phyloP scores from a whole-genome alignment of 768 basidiomycete species.

The Serendipita vermifera region DNA sequence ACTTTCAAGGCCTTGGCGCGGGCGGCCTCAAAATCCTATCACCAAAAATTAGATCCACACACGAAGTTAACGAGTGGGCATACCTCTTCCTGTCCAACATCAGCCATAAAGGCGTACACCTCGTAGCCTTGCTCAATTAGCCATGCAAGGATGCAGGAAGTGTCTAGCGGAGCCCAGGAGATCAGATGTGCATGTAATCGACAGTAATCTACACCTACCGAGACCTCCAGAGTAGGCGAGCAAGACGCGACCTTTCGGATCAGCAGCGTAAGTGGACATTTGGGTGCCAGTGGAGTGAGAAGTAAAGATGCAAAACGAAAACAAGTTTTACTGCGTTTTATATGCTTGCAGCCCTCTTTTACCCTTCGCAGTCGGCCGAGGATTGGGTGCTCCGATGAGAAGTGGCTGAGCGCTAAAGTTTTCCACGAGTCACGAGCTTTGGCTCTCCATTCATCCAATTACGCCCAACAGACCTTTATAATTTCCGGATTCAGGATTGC shows the following conservation, averaged over 20 bases:
- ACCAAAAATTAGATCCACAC: background rate
- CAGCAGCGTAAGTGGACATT: constrained; percentile 7
- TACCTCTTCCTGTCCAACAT: constrained; percentile 86
- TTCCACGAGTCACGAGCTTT: no score
- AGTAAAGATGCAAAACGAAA: background rate
- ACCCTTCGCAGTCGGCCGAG: no score
- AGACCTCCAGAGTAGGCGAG: constrained; percentile 98
- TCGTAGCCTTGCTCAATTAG: constrained; percentile 97
- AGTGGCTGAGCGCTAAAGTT: no score
- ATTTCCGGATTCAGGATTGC: no score
- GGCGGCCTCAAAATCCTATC: constrained; percentile 85
- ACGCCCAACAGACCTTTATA: no score
- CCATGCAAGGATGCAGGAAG: constrained; percentile 98
- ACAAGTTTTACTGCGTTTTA: no score
- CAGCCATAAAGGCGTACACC: constrained; percentile 93
- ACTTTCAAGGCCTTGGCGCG: constrained; percentile 77
- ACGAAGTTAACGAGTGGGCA: constrained; percentile 13
- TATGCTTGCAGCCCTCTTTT: no score
- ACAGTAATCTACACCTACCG: constrained; percentile 39
- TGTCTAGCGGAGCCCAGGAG: constrained; percentile 43
- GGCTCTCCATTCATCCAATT: no score
- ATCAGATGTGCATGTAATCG: background rate
- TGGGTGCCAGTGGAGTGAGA: background rate
- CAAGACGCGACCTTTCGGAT: constrained; percentile 67
- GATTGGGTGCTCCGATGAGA: no score